Evolutionary conservation across 345 rosid species (phyloP).

Genomic region (Brassica nigra): DNA sequence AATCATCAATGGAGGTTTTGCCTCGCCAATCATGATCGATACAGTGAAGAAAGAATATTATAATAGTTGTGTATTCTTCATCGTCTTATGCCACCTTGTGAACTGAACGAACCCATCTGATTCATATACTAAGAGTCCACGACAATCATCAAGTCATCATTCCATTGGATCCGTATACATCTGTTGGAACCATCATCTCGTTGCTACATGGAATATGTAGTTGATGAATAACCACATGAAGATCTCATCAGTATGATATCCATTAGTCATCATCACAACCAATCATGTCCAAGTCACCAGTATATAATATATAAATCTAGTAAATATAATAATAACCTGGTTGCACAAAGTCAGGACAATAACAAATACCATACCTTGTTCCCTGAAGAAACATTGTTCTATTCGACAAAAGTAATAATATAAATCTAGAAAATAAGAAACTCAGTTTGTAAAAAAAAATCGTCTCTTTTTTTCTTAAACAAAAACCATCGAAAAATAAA

Average conservation of each 20-base stretch:
- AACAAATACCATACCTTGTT: not conserved
- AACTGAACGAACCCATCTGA: not conserved
- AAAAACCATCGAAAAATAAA: no score
- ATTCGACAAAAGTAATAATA: no score
- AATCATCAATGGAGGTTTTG: no score
- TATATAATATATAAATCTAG: no score
- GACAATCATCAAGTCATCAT: not conserved
- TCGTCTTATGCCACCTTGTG: not conserved
- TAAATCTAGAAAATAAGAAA: no score
- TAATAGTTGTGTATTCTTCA: not conserved
- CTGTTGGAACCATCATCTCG: not conserved
- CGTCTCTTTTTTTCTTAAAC: no score
- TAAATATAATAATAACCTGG: not conserved
- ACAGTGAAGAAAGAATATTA: no score
- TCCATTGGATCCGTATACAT: not conserved
- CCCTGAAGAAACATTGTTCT: not conserved
- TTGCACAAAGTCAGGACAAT: not conserved
- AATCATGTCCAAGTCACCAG: not conserved
- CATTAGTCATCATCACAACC: not conserved
- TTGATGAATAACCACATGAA: not conserved
- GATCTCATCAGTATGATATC: not conserved
- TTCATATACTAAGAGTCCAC: not conserved
- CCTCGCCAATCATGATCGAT: no score
- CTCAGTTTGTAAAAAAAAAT: no score
- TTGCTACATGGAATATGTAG: not conserved